Conservation (phyloP, 495 filamentous ascomycete species). For the Darksidea phi region DNA sequence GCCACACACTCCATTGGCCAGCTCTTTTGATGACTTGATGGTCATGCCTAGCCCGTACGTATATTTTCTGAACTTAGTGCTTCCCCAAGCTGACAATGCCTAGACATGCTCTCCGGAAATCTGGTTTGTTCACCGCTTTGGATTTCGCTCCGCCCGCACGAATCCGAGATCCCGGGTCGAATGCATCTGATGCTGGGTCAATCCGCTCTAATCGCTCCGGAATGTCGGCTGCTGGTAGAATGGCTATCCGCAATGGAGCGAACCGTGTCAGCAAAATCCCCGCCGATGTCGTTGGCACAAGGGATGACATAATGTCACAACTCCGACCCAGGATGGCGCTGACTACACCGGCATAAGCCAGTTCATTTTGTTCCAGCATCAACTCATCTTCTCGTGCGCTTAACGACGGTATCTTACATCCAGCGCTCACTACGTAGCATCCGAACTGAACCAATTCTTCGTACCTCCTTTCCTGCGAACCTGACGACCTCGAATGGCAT, state of each 20-base stretch:
- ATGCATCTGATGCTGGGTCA: constrained; percentile 76
- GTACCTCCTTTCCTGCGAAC: constrained; percentile 16
- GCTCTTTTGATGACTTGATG: constrained; percentile 82
- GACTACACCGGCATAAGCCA: constrained; percentile 29
- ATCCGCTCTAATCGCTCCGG: constrained; percentile 72
- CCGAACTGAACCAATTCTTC: neutral
- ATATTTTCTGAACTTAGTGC: constrained; percentile 18
- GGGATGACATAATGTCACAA: constrained; percentile 63
- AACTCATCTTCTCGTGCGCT: neutral
- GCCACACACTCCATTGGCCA: constrained; percentile 72
- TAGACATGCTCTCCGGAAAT: constrained; percentile 84
- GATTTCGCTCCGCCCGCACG: constrained; percentile 94
- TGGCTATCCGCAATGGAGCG: constrained; percentile 82
- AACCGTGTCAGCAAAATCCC: constrained; percentile 88
- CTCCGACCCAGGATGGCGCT: constrained; percentile 76
- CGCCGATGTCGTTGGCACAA: constrained; percentile 76
- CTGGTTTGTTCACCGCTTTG: constrained; percentile 80
- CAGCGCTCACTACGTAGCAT: constrained; percentile 31
- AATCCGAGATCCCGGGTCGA: constrained; percentile 68
- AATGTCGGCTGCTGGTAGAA: constrained; percentile 66
- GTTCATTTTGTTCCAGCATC: constrained; percentile 16
- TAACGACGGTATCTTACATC: constrained; percentile 24
- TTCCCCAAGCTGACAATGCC: constrained; percentile 38
- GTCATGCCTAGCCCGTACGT: constrained; percentile 90
- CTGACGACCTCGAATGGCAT: constrained; percentile 32